Evolutionary conservation across 495 filamentous ascomycete species (phyloP), one percentile per base, ranked within the genome.

Genomic region (Penicillium taxi): DNA sequence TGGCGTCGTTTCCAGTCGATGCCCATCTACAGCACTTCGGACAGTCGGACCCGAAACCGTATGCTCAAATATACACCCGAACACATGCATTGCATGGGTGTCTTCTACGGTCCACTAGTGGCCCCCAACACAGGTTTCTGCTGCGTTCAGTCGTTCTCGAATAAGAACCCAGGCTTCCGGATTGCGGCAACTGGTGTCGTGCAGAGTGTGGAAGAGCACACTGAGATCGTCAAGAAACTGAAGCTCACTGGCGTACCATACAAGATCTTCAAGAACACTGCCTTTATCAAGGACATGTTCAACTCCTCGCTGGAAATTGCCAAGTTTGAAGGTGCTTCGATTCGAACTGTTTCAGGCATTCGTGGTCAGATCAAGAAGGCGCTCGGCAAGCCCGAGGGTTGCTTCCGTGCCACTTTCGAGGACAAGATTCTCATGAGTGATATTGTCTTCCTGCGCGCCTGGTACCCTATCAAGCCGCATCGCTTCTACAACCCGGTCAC

Each of bases 241-340:
- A 98, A 96, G 58, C 74, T 98, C 18, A 93, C 86, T 11, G 88
- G 88, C 45, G 70, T 76, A 18, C 86, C 91, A 5, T 89, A 86
- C 67, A 98, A 96, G 69, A 94, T 98, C 61, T 98, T 95, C 75
- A 93, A 93, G 56, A 98, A 98, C 64, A 98, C 91, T 0, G 87
- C 91, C 12, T 96, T 98, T 63, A 91, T 98, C 69, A 90, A 88
- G 56, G 86, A 96, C 59, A 98, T 98, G 91, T 98, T 98, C 70
- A 88, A 75, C 50, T 80, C 81, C 1, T 68, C 84, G 0, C 73
- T 98, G 9, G 91, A 98, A 56, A 87, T 96, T 40, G 90, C 91
- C 57, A 96, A 96, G 62, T 96, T 98, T 52, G 91, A 96, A 66
- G 93, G 91, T 24, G 91, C 91, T 7, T 78, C 82, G 29, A 90